phyloP scores from a whole-genome alignment of 2,329 filamentous ascomycete species.

The Pochonia chlamydosporia region DNA sequence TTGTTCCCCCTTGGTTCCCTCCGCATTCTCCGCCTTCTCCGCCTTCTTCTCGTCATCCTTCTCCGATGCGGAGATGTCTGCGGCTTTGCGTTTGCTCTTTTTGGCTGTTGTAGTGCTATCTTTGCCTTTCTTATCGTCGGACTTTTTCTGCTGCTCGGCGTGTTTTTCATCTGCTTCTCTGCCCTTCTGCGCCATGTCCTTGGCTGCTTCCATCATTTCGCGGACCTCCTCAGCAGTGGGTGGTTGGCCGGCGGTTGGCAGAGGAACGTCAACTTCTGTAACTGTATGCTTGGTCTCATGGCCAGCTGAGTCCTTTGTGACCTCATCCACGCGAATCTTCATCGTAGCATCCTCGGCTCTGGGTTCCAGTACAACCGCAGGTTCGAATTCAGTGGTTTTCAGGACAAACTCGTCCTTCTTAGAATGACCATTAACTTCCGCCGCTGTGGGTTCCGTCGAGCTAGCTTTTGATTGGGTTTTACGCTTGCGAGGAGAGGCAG shows the following conservation, averaged over 20 bases:
- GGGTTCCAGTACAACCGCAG: slow-evolving; percentile 41
- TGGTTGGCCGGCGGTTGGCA: slow-evolving; percentile 52
- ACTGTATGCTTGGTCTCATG: slow-evolving; percentile 65
- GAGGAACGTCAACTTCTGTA: slow-evolving; percentile 70
- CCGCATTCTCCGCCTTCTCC: slow-evolving; percentile 17
- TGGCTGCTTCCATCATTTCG: slow-evolving; percentile 79
- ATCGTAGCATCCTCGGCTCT: slow-evolving; percentile 55
- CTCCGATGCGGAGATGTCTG: slow-evolving; percentile 64
- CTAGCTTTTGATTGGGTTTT: slow-evolving; percentile 38
- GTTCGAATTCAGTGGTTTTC: slow-evolving; percentile 46
- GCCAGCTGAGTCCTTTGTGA: slow-evolving; percentile 47
- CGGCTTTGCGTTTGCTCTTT: slow-evolving; percentile 67
- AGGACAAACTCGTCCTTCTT: slow-evolving; percentile 28
- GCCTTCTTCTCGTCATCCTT: slow-evolving; percentile 40
- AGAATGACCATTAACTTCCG: slow-evolving; percentile 23
- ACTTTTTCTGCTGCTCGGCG: slow-evolving; percentile 32
- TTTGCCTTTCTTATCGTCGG: slow-evolving; percentile 31
- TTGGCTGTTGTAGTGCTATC: slow-evolving; percentile 28
- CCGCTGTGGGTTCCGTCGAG: slow-evolving; percentile 23
- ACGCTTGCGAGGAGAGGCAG: slow-evolving; percentile 52
- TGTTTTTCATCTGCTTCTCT: slow-evolving; percentile 37
- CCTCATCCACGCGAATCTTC: slow-evolving; percentile 63
- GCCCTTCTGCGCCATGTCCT: slow-evolving; percentile 75
- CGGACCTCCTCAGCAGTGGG: slow-evolving; percentile 72
- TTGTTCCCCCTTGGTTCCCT: slow-evolving; percentile 31